Percentiles rank a stretch among this genome's conserved stretches.
Evolutionary conservation across 305 asterid genomes (phyloP).

Genomic region (Fraxinus ornus): DNA sequence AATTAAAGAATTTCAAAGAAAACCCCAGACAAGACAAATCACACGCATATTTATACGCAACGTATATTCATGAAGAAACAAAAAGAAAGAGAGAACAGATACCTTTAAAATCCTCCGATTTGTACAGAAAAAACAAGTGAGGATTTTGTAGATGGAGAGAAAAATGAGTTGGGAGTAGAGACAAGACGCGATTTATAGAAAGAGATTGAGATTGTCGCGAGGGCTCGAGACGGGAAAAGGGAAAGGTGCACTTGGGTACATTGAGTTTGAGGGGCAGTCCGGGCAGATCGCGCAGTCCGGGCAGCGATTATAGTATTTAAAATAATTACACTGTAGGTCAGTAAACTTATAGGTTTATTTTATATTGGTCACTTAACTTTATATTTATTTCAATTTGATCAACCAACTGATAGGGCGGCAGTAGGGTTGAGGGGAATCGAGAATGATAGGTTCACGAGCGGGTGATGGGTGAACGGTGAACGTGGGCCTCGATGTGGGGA

Average conservation of each 20-base stretch:
- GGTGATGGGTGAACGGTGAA: neutral
- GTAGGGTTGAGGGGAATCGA: neutral
- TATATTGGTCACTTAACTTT: neutral
- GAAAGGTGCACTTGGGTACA: constrained; percentile 6
- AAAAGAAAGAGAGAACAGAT: neutral
- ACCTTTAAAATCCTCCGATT: constrained; percentile 13
- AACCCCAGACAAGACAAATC: neutral
- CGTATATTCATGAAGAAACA: neutral
- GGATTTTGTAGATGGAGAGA: neutral
- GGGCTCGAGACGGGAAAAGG: neutral
- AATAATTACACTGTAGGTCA: neutral
- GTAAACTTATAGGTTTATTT: neutral
- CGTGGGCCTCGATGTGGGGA: neutral
- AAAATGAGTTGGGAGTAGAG: neutral
- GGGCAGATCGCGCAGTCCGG: constrained; percentile 16
- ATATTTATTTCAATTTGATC: neutral
- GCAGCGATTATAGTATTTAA: neutral
- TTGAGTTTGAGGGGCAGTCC: constrained; percentile 6
- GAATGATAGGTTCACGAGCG: neutral
- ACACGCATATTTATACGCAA: neutral
- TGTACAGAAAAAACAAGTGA: neutral
- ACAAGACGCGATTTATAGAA: neutral
- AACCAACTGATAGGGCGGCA: neutral
- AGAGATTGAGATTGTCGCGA: neutral
- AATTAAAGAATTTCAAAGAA: neutral